These are phyloP conservation scores for Salvia rosmarinus DNA, from an alignment of 257 asterid species.

Conservation along the genomic window DNA sequence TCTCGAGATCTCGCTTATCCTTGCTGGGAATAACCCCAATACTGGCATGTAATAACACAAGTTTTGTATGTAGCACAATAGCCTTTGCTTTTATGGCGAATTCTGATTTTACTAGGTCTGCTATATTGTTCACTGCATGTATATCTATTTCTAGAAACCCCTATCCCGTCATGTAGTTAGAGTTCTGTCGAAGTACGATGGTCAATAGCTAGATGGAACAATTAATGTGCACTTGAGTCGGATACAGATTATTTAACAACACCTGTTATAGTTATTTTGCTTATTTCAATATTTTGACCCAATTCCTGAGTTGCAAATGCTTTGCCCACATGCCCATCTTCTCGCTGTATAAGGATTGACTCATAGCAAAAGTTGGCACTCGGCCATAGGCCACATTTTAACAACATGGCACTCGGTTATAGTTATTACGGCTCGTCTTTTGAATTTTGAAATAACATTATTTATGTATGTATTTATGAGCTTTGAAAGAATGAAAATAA, in stretches of 20 bases:
- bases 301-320: no score
- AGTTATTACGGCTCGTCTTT: no score
- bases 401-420: no score
- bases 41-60: conserved; percentile 51
- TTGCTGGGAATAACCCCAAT: conserved; percentile 94
- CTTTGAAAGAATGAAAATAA: no score
- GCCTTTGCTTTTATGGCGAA: background rate
- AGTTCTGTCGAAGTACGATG: background rate
- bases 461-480: no score
- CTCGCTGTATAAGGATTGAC: no score
- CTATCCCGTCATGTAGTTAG: background rate
- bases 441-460: no score
- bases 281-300: no score
- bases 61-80: conserved; percentile 12
- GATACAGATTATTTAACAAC: background rate
- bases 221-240: background rate
- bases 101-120: background rate
- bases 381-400: no score
- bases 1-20: conserved; percentile 93
- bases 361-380: no score
- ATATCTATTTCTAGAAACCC: background rate
- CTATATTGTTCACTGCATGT: background rate
- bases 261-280: background rate
- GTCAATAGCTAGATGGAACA: background rate
- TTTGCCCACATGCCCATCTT: no score